Conservation (phyloP, 2,329 filamentous ascomycete species). For the Fusarium dlaminii region DNA sequence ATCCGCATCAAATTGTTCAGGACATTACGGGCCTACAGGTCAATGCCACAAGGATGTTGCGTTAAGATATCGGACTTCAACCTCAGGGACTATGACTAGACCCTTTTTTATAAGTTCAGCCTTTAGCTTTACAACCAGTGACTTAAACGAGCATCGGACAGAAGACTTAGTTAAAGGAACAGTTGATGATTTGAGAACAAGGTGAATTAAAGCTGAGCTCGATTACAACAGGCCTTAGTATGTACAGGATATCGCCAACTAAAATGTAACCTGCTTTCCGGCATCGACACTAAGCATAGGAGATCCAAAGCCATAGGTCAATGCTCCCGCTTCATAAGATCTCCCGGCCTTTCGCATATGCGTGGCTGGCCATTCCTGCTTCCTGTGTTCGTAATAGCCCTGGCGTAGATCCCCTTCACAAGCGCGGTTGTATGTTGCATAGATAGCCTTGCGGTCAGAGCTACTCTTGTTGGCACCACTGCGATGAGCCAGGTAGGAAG, state of each 20-base stretch:
- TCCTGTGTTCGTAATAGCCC: not conserved
- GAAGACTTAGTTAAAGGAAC: fast-evolving
- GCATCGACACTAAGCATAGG: not conserved
- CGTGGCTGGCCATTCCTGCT: not conserved
- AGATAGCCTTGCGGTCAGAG: not conserved
- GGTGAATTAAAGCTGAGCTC: not conserved
- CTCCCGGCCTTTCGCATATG: not conserved
- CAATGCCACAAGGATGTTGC: fast-evolving
- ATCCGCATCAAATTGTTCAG: not conserved
- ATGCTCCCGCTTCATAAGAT: not conserved
- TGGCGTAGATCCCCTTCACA: not conserved
- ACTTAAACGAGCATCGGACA: fast-evolving
- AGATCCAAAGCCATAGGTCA: not conserved
- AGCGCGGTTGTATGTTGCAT: not conserved
- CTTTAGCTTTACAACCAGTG: not conserved
- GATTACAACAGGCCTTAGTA: not conserved
- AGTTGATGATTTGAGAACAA: fast-evolving
- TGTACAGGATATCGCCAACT: not conserved
- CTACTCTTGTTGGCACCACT: not conserved
- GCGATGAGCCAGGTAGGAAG: not conserved
- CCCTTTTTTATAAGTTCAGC: too few species aligned
- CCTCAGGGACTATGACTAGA: fast-evolving
- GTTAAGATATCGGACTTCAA: fast-evolving
- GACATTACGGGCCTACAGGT: not conserved
- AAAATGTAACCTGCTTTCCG: not conserved